Base-by-base conservation (phyloP, 2,329 filamentous ascomycete species). In the Microdochium trichocladiopsis region DNA sequence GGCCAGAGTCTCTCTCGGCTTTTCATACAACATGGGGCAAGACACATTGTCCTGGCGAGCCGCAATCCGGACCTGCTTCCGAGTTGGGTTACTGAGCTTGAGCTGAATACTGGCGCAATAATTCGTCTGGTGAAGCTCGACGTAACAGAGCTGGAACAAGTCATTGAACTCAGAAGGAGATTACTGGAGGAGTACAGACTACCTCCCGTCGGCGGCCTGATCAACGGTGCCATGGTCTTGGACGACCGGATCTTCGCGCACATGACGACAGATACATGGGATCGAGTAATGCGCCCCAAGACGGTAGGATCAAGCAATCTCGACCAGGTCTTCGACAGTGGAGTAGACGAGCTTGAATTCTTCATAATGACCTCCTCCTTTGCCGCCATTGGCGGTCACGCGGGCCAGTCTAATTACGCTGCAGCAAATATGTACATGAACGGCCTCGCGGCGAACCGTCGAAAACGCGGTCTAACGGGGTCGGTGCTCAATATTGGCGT, bases 381-480 rank as follows among this genome's bases (percentile, higher is more conserved):
- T 50, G 71, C 72, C 0, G 72, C 71, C 4, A 62, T 71, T 5
- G 72, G 71, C 14, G 72, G 72, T 0, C 72, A 75, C 51, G 62
- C 68, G 0, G 72, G 72, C 0, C 72, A 75, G 57, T 65, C 69
- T 24, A 74, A 73, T 60, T 75, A 75, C 50, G 72, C 72, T 0
- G 67, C 71, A 0, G 72, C 72, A 22, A 75, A 75, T 60, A 73
- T 73, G 68, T 74, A 68, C 66, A 74, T 75, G 72, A 75, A 75
- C 55, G 70, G 69, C 2, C 60, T 75, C 0, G 71, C 70, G 0
- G 67, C 67, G 0, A 54, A 57, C 8, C 66, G 72, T 2, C 69
- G 69, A 3, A 54, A 54, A 2, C 65, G 67, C 8, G 69, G 69
- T 0, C 61, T 70, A 0, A 60, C 62, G 0, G 72, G 58, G 1